Evolutionary conservation across 2,329 filamentous ascomycete genomes (phyloP).

Genomic region (Sarocladium strictum): DNA sequence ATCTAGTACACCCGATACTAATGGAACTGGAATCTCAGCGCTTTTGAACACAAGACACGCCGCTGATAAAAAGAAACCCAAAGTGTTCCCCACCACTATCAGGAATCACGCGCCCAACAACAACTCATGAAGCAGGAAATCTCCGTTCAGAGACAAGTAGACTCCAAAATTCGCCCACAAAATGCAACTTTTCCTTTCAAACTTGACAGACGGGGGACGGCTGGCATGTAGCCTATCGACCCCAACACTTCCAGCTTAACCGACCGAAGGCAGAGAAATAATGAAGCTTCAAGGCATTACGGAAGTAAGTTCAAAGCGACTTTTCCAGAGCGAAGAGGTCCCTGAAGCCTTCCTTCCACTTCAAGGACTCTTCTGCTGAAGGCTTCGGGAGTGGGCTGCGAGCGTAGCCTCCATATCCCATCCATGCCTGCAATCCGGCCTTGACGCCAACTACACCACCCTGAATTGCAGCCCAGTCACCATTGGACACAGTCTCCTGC

Average conservation of each 20-base stretch:
- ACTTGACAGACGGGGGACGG: background rate
- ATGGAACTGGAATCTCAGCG: too few relatives aligned
- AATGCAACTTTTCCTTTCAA: background rate
- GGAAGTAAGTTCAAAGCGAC: conserved; percentile 26
- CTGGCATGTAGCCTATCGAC: too few relatives aligned
- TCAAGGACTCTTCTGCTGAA: conserved; percentile 38
- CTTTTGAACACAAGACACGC: too few relatives aligned
- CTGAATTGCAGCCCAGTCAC: conserved; percentile 24
- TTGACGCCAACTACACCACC: conserved; percentile 23
- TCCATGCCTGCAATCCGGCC: conserved; percentile 28
- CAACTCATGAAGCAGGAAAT: background rate
- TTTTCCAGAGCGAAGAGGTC: conserved; percentile 47
- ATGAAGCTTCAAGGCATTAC: background rate
- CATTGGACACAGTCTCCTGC: conserved; percentile 25
- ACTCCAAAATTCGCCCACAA: background rate
- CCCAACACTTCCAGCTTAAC: background rate
- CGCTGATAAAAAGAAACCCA: background rate
- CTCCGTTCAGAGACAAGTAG: background rate
- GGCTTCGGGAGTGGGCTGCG: conserved; percentile 45
- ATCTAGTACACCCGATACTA: too few relatives aligned
- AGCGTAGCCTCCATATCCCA: conserved; percentile 16
- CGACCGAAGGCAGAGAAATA: background rate
- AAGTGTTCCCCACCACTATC: background rate
- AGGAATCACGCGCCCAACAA: background rate
- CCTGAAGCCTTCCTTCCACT: conserved; percentile 51